Conservation (phyloP, 2,329 filamentous ascomycete species). For the Diaporthe amygdali region DNA sequence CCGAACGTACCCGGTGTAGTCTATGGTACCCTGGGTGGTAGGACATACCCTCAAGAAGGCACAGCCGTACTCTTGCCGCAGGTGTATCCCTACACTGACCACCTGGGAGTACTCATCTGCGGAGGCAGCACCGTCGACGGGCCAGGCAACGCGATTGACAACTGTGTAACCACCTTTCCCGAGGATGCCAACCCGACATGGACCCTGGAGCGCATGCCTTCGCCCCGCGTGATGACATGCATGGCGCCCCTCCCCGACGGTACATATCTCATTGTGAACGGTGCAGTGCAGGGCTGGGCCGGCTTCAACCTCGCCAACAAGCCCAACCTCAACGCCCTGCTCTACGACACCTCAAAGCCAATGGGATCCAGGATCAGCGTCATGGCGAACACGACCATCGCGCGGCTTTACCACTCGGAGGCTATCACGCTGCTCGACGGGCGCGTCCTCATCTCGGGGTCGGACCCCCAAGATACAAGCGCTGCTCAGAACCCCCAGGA, state of each 20-base stretch:
- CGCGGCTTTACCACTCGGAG: slow-evolving; percentile 60
- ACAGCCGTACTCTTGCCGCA: slow-evolving; percentile 60
- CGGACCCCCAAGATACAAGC: slow-evolving; percentile 44
- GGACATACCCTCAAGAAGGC: slow-evolving; percentile 63
- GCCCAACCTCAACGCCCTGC: slow-evolving; percentile 55
- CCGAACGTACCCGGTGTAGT: slow-evolving; percentile 61
- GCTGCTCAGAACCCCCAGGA: slow-evolving; percentile 49
- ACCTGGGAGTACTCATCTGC: slow-evolving; percentile 58
- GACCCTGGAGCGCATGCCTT: slow-evolving; percentile 64
- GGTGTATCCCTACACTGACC: slow-evolving; percentile 53
- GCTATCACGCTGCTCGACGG: slow-evolving; percentile 60
- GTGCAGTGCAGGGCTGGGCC: slow-evolving; percentile 55
- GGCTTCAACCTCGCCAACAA: slow-evolving; percentile 55
- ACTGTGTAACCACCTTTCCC: slow-evolving; percentile 60
- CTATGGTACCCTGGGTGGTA: slow-evolving; percentile 55
- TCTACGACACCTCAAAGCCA: slow-evolving; percentile 58
- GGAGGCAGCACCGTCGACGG: slow-evolving; percentile 55
- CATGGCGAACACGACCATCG: slow-evolving; percentile 61
- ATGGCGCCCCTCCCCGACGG: slow-evolving; percentile 62
- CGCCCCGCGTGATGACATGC: slow-evolving; percentile 57
- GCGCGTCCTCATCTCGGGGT: slow-evolving; percentile 58
- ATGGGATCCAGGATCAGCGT: slow-evolving; percentile 54
- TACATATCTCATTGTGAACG: slow-evolving; percentile 60
- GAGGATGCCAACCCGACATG: slow-evolving; percentile 54
- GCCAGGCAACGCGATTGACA: slow-evolving; percentile 59